These are phyloP conservation scores for Ceraceosorus guamensis DNA, from an alignment of 1,284 basidiomycete species.

Conservation along the genomic window DNA sequence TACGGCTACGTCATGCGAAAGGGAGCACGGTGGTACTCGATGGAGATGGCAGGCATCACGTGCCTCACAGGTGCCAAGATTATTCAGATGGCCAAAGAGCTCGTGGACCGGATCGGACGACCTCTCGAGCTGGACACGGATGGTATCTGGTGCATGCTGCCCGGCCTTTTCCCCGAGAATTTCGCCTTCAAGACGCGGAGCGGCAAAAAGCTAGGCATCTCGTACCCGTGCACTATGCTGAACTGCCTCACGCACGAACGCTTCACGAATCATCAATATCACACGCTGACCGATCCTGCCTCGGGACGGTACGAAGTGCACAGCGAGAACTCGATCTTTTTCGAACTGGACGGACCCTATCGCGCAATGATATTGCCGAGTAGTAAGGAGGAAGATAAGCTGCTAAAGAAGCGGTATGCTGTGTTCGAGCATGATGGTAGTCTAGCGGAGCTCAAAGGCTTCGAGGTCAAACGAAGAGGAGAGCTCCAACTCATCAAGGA, in stretches of 20 bases:
- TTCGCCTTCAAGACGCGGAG: constrained; percentile 86
- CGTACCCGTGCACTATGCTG: constrained; percentile 99
- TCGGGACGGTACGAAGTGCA: constrained; percentile 78
- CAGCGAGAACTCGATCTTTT: constrained; percentile 99
- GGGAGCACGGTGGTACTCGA: constrained; percentile 97
- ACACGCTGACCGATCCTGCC: constrained; percentile 72
- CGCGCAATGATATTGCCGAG: constrained; percentile 98
- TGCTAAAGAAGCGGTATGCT: constrained; percentile 97
- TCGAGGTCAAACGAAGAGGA: constrained; percentile 96
- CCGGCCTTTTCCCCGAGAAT: constrained; percentile 93
- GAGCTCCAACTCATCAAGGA: constrained; percentile 99
- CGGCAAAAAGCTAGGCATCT: constrained; percentile 82
- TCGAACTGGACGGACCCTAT: constrained; percentile 97
- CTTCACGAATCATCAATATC: constrained; percentile 98
- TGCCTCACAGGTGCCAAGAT: constrained; percentile 98
- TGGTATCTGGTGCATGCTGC: constrained; percentile 99
- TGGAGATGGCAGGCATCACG: constrained; percentile 99
- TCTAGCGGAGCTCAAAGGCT: constrained; percentile 93
- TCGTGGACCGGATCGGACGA: constrained; percentile 90
- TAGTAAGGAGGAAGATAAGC: constrained; percentile 97
- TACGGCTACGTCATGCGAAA: constrained; percentile 99
- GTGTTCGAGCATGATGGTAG: constrained; percentile 99
- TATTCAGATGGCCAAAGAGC: constrained; percentile 97
- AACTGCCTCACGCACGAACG: constrained; percentile 92
- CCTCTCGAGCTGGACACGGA: constrained; percentile 97